Conservation (phyloP, 78 protist genomes). For the Dictyostelium brefeldianum region DNA sequence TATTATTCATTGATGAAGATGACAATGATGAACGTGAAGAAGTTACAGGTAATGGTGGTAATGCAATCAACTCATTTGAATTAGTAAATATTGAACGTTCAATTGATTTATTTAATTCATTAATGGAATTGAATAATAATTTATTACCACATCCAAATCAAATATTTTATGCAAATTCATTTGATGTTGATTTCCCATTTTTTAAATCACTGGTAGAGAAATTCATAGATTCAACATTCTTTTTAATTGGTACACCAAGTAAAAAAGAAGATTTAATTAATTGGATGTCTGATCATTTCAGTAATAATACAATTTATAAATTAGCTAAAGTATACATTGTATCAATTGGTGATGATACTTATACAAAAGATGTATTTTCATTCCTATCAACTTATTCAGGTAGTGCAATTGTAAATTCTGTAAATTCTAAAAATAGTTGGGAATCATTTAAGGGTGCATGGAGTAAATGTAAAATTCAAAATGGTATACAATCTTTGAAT, state of each 20-base stretch:
- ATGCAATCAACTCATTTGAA: neutral
- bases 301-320: neutral
- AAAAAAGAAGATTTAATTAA: constrained; percentile 11
- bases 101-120: neutral
- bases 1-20: neutral
- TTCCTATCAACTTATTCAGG: neutral
- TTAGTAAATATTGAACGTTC: neutral
- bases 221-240: constrained; percentile 6
- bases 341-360: constrained; percentile 5
- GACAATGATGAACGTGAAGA: neutral
- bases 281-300: constrained; percentile 50
- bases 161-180: constrained; percentile 35
- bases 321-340: constrained; percentile 31
- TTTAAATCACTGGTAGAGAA: constrained; percentile 11
- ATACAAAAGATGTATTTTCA: constrained; percentile 10
- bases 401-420: neutral
- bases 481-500: neutral
- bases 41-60: neutral
- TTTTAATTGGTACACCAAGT: constrained; percentile 49
- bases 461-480: neutral
- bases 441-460: constrained; percentile 3
- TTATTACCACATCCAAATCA: constrained; percentile 48
- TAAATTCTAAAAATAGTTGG: constrained; percentile 34
- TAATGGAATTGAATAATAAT: constrained; percentile 31
- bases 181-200: constrained; percentile 28